Conservation (phyloP, 352 stramenopile species). For the Phytophthora capsici region DNA sequence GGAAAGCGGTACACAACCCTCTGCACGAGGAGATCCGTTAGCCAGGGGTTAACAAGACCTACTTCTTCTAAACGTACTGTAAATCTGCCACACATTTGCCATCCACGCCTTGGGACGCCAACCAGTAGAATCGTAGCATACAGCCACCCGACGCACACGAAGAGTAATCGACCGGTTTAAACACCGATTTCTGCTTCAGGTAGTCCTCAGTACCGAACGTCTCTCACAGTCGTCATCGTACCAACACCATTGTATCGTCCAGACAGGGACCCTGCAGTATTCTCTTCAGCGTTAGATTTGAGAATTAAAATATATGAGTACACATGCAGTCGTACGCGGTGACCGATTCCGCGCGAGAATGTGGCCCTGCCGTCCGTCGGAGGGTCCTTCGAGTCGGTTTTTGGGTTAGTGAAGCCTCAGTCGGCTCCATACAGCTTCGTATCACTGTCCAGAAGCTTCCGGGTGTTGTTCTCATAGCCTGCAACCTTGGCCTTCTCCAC, state of each 20-base stretch:
- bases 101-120: background rate
- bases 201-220: background rate
- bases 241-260: background rate
- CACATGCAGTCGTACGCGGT: background rate
- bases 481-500: conserved; percentile 15
- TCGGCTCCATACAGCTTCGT: background rate
- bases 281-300: background rate
- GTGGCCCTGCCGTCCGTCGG: background rate
- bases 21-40: background rate
- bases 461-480: conserved; percentile 28
- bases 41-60: no score
- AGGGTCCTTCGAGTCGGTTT: background rate
- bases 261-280: background rate
- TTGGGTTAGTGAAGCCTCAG: background rate
- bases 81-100: conserved; percentile 7
- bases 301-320: background rate
- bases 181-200: background rate
- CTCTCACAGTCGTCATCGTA: background rate
- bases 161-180: background rate
- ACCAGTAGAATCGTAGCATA: background rate
- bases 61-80: background rate
- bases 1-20: background rate
- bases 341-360: background rate
- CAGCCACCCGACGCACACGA: background rate
- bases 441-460: background rate